Percentiles rank a stretch among this genome's conserved stretches.
Evolutionary conservation across 192 early-diverging fungal genomes (phyloP).

Genomic region (Backusella macrospora): DNA sequence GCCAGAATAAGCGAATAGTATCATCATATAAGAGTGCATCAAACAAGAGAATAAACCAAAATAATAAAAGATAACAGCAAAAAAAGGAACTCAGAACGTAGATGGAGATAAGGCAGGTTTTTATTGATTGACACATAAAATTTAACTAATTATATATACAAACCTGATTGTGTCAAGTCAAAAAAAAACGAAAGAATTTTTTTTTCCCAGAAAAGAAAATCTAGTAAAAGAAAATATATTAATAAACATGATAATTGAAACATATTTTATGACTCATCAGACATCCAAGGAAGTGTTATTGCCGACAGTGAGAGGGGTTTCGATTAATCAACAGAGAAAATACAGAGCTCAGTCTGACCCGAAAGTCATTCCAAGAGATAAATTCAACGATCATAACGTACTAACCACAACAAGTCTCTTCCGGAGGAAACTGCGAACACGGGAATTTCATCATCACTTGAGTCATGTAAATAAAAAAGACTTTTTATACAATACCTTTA

Average conservation of each 20-base stretch:
- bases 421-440: constrained; percentile 47
- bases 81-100: not conserved
- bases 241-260: not conserved
- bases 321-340: not conserved
- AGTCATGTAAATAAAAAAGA: constrained; percentile 1
- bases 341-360: too few species aligned
- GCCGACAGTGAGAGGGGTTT: constrained; percentile 34
- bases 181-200: constrained; percentile 3
- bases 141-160: not conserved
- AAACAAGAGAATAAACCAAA: not conserved
- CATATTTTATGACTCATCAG: constrained; percentile 28
- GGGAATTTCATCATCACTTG: constrained; percentile 43
- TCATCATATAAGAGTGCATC: constrained; percentile 20
- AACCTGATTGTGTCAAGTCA: constrained; percentile 8
- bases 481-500: constrained; percentile 16
- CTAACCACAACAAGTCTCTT: constrained; percentile 36
- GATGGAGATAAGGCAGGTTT: not conserved
- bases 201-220: constrained; percentile 2
- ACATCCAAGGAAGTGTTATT: constrained; percentile 48
- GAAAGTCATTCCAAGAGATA: not conserved
- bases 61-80: not conserved
- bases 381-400: not conserved
- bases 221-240: not conserved
- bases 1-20: constrained; percentile 20
- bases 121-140: constrained; percentile 20